Conservation (phyloP, 257 asterid species). For the Solanum sparsipilum region DNA sequence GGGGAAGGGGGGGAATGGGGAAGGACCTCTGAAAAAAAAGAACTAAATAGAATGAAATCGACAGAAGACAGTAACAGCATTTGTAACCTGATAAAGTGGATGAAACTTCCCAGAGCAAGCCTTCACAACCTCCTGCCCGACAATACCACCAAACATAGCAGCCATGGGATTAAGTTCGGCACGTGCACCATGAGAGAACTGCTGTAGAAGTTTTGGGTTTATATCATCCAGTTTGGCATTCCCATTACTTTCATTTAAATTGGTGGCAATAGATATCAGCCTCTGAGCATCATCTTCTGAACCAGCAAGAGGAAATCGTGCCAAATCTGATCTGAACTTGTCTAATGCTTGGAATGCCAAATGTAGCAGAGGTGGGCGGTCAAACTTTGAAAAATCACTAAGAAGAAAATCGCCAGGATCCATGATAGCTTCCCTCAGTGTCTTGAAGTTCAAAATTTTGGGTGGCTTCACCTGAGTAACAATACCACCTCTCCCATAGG, state of each 20-base stretch:
- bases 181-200: constrained; percentile 81
- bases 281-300: constrained; percentile 84
- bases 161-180: constrained; percentile 95
- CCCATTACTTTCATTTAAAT: constrained; percentile 51
- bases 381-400: constrained; percentile 86
- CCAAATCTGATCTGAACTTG: constrained; percentile 50
- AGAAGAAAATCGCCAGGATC: constrained; percentile 92
- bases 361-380: constrained; percentile 82
- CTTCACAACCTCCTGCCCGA: constrained; percentile 93
- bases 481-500: constrained; percentile 80
- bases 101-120: constrained; percentile 98
- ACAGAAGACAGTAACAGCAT: background rate
- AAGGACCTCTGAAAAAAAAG: background rate
- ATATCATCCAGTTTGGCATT: constrained; percentile 62
- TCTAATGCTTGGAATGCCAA: constrained; percentile 85
- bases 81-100: constrained; percentile 74
- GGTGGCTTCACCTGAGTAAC: constrained; percentile 90
- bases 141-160: constrained; percentile 97
- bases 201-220: constrained; percentile 56
- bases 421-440: constrained; percentile 61
- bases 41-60: background rate
- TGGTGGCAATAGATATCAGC: constrained; percentile 53
- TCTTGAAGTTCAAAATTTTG: constrained; percentile 72
- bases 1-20: background rate
- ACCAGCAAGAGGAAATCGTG: constrained; percentile 73